Conservation (phyloP, 805 yeast genomes). For the Metschnikowia henanensis region DNA sequence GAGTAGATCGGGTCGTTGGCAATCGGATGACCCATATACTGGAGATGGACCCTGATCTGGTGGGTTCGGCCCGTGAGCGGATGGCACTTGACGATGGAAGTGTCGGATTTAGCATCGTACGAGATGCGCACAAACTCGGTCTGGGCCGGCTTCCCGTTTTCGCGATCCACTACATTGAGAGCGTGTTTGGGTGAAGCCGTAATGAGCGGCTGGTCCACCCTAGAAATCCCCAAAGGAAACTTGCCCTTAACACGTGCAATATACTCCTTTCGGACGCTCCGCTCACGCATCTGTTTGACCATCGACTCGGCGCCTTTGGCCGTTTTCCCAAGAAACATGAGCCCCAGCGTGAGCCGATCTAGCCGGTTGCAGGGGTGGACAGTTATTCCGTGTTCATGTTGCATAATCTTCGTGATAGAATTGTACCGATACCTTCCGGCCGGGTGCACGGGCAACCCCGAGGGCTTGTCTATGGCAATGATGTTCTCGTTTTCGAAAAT, state of each 20-base stretch:
- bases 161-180: conserved; percentile 52
- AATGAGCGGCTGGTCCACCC: conserved; percentile 64
- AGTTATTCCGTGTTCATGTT: conserved; percentile 61
- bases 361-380: conserved; percentile 85
- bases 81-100: conserved; percentile 75
- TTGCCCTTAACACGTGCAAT: conserved; percentile 86
- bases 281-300: conserved; percentile 67
- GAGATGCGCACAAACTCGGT: conserved; percentile 69
- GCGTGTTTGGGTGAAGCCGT: conserved; percentile 76
- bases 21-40: conserved; percentile 85
- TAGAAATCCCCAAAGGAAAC: conserved; percentile 59
- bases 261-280: conserved; percentile 79
- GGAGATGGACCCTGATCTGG: conserved; percentile 92
- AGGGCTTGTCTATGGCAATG: conserved; percentile 87
- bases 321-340: conserved; percentile 87
- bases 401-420: conserved; percentile 74
- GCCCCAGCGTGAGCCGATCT: conserved; percentile 89
- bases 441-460: conserved; percentile 96
- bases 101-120: conserved; percentile 55
- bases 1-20: conserved; percentile 93
- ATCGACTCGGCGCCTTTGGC: conserved; percentile 76
- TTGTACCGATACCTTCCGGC: conserved; percentile 80
- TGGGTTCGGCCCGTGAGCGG: conserved; percentile 95
- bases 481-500: conserved; percentile 74
- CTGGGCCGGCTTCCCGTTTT: conserved; percentile 65